Percentiles rank a stretch among this genome's conserved stretches.
Conservation (phyloP, 805 yeast genomes). For the Tetrapisispora fleetii region DNA sequence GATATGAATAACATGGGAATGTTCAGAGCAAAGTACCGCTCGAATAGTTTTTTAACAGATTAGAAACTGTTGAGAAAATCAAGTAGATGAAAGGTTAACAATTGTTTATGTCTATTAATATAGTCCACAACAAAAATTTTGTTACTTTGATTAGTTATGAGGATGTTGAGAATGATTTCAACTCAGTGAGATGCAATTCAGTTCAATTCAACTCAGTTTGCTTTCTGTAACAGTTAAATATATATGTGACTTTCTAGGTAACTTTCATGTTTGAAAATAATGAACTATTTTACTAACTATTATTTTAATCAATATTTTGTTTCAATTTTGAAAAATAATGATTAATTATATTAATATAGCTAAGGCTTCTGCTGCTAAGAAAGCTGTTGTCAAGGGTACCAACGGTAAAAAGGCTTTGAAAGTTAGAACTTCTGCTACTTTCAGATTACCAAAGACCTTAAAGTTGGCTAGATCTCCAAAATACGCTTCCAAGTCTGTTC, state of each 20-base stretch:
- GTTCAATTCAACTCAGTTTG: too few relatives aligned
- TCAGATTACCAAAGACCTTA: slow-evolving; percentile 97
- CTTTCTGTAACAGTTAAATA: too few relatives aligned
- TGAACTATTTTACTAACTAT: slow-evolving; percentile 2
- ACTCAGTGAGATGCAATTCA: too few relatives aligned
- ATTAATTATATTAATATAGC: slow-evolving; percentile 22
- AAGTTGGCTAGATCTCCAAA: slow-evolving; percentile 89
- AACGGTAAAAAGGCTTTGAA: slow-evolving; percentile 82
- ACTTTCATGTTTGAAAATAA: neutral
- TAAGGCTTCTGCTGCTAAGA: slow-evolving; percentile 96
- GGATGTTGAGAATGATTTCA: too few relatives aligned
- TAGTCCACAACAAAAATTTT: too few relatives aligned
- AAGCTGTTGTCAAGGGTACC: slow-evolving; percentile 96
- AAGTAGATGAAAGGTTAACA: too few relatives aligned
- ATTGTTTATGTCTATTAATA: too few relatives aligned
- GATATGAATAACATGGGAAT: too few relatives aligned
- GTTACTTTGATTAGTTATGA: too few relatives aligned
- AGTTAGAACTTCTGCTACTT: slow-evolving; percentile 90
- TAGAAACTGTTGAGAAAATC: too few relatives aligned
- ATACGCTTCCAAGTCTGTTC: slow-evolving; percentile 91
- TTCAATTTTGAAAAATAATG: neutral
- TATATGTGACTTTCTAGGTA: neutral
- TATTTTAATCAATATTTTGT: neutral
- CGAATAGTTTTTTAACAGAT: too few relatives aligned
- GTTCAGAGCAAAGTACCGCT: too few relatives aligned